Base-by-base conservation (phyloP, 1,284 basidiomycete genomes). In the Rhodofomes roseus region DNA sequence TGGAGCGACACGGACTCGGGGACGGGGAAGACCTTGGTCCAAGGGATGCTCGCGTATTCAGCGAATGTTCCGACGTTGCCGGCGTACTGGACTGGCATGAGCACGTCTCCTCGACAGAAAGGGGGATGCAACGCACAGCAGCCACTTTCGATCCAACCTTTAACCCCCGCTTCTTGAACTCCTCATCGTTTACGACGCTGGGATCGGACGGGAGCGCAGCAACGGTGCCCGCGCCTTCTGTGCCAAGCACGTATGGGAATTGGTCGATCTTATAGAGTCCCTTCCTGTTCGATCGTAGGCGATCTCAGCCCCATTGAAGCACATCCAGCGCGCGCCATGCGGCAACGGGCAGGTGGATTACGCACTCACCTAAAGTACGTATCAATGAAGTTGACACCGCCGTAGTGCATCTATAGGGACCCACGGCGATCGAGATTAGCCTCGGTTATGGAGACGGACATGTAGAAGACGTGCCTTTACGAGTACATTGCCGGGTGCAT, bases 301-400 rank as follows among this genome's bases (percentile, higher is more conserved):
- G 27, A 31, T 23, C 54, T 16, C 40, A 48, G 14, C 11, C n/a
- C 54, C 36, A 43, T 31, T 39, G 23, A 39, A 31, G 16, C 18
- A 22, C 2, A 46, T 22, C 12, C 46, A n/a, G 25, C 8, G 36
- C 20, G 31, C 27, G 18, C 36, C 23, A 54, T 31, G 29, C 29
- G 25, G 5, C 1, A 12, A 25, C 53, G 8, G 16, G 36, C 18
- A 48, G 41, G 31, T 16, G n/a, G 20, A 36, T 3, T 6, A n/a
- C 20, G 41, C 16, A 43, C 64, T 52, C 53, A 81, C 85, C 85
- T 75, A 68, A 79, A 84, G 71, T 92, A 92, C 5, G 88, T 93
- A 73, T 95, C 93, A 70, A 95, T 93, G 74, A 90, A 94, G 74
- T 95, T 95, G 63, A 94, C 81, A 16, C 93, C 93, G 1, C 80